Percentiles rank a stretch among this genome's conserved stretches.
These are phyloP conservation scores for Astraeus odoratus DNA, from an alignment of 768 basidiomycete species.

Conservation along the genomic window DNA sequence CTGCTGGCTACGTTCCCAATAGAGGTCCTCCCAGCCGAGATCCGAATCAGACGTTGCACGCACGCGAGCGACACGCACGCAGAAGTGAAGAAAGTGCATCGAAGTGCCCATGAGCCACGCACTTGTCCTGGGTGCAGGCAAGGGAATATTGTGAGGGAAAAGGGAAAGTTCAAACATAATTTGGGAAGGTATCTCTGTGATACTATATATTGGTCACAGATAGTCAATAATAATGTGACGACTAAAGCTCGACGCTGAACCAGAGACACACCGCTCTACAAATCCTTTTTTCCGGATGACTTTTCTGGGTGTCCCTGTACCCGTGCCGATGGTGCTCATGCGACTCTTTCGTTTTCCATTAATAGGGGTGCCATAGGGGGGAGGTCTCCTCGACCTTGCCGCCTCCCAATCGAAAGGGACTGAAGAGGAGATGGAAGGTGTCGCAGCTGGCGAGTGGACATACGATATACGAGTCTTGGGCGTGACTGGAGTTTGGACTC, in stretches of 20 bases:
- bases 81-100: conserved; percentile 65
- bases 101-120: conserved; percentile 59
- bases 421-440: conserved; percentile 71
- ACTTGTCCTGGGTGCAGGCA: conserved; percentile 59
- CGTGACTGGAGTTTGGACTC: conserved; percentile 38
- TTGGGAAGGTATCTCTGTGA: conserved; percentile 58
- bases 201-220: conserved; percentile 35
- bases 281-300: conserved; percentile 61
- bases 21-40: conserved; percentile 74
- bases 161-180: conserved; percentile 75
- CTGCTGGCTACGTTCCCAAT: conserved; percentile 53
- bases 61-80: conserved; percentile 52
- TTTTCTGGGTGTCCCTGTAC: conserved; percentile 38
- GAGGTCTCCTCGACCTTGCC: conserved; percentile 57
- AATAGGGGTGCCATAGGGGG: conserved; percentile 65
- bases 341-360: conserved; percentile 37
- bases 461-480: conserved; percentile 43
- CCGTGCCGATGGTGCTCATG: conserved; percentile 26
- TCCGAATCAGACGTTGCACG: conserved; percentile 57
- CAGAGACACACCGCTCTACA: conserved; percentile 45
- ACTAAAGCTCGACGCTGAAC: conserved; percentile 3
- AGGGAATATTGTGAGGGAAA: conserved; percentile 75
- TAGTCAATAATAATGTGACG: conserved; percentile 15
- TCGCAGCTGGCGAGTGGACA: conserved; percentile 54
- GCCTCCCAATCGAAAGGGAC: conserved; percentile 86